Evolutionary conservation across 2,329 filamentous ascomycete genomes (phyloP), one percentile per base, ranked within the genome.

Genomic region (Hypomyces rosellus): DNA sequence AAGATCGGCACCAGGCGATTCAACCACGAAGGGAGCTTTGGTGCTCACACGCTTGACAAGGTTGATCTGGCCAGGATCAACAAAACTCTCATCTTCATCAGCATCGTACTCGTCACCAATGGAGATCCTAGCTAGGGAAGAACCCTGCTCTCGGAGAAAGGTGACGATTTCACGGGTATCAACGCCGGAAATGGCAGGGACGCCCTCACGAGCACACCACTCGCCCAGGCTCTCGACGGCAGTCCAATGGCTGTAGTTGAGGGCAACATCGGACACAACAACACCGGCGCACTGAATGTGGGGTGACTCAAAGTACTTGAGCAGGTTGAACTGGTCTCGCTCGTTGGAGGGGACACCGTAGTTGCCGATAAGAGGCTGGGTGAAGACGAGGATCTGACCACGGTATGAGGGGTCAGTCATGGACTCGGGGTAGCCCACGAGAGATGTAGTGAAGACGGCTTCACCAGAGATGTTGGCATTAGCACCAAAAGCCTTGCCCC

Each of bases 31-130:
- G 39, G 93, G 93, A 57, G 91, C 88, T 77, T 99, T 99, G 71
- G 93, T 99, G 77, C 88, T 96, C 60, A 99, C 93, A 63, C 88
- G 88, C 71, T 89, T 89, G 62, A 97, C 93, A 57, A 97, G 77
- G 77, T 99, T 96, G 74, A 97, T 96, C 73, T 92, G 89, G 68
- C 89, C 89, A 11, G 93, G 93, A 68, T 99, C 93, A 65, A 95
- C 76, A 70, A 89, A 99, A 57, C 91, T 86, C 75, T 97, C 93
- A 62, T 97, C 93, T 75, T 99, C 89, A 63, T 97, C 92, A 57
- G 91, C 92, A 71, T 99, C 93, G 69, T 99, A 99, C 75, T 96
- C 91, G 66, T 97, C 93, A 61, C 93, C 93, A 62, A 96, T 85
- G 40, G 90, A 88, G 72, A 99, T 96, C 65, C 89, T 84, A 61